Percentiles rank a stretch among this genome's conserved stretches.
phyloP scores from a whole-genome alignment of 257 asterid species.

The Solanum pennellii region DNA sequence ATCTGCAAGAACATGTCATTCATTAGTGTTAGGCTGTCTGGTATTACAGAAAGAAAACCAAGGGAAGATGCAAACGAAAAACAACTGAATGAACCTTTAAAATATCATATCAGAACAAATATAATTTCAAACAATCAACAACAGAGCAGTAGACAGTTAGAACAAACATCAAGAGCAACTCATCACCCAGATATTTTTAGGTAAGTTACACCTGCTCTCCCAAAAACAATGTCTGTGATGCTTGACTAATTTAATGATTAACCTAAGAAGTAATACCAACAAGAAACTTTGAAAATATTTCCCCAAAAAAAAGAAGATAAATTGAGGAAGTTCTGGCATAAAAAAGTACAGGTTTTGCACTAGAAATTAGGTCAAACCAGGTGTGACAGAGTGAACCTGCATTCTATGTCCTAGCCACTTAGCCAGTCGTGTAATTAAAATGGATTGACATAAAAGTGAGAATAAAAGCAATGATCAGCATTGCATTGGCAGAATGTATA shows the following conservation, averaged over 20 bases:
- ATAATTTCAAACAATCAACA: not conserved
- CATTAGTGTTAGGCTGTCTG: not conserved
- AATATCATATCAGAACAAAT: not conserved
- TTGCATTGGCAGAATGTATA: not conserved
- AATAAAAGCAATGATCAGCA: not conserved
- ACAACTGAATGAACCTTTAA: not conserved
- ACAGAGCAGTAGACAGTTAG: not conserved
- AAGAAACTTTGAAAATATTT: not conserved
- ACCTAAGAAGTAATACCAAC: not conserved
- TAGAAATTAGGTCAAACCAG: not conserved
- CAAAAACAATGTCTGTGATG: not conserved
- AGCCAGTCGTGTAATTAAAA: not conserved
- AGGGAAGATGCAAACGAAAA: not conserved
- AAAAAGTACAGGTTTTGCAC: not conserved
- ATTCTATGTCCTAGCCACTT: not conserved
- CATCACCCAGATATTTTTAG: not conserved
- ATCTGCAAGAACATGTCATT: slow-evolving; percentile 33
- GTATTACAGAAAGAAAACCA: not conserved
- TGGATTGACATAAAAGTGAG: not conserved
- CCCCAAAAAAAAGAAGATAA: not conserved
- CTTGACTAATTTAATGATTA: not conserved
- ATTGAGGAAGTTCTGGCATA: not conserved
- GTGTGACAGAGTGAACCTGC: not conserved
- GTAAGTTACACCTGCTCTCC: not conserved
- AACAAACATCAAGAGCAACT: not conserved